Evolutionary conservation across 2,329 filamentous ascomycete genomes (phyloP).

Genomic region (Xylariaceae sp.): DNA sequence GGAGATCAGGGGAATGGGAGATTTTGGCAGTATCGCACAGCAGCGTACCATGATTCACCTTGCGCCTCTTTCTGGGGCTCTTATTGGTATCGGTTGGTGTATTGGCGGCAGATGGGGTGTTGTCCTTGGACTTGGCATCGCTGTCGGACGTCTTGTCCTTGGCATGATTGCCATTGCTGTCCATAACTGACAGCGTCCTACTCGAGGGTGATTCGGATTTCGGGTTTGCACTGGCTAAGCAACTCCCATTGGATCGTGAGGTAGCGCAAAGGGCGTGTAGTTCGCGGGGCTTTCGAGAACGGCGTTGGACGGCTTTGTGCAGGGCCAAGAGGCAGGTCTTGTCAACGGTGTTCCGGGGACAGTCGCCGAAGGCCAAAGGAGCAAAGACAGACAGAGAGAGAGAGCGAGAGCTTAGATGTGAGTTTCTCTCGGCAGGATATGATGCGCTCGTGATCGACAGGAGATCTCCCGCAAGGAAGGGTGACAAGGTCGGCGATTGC

Average conservation of each 20-base stretch:
- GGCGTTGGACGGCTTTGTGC: constrained; percentile 49
- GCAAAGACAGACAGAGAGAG: constrained; percentile 26
- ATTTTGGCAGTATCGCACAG: constrained; percentile 39
- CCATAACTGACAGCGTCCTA: constrained; percentile 38
- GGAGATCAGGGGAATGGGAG: constrained; percentile 29
- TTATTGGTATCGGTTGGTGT: constrained; percentile 45
- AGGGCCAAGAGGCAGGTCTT: constrained; percentile 43
- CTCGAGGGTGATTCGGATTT: constrained; percentile 33
- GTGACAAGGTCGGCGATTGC: constrained; percentile 29
- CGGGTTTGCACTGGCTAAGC: constrained; percentile 45
- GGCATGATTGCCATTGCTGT: constrained; percentile 45
- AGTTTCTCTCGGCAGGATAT: constrained; percentile 6
- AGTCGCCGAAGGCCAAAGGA: constrained; percentile 24
- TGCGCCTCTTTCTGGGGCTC: constrained; percentile 83
- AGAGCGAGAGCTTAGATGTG: constrained; percentile 18
- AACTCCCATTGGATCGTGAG: constrained; percentile 51
- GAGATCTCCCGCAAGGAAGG: constrained; percentile 27
- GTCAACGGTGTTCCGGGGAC: constrained; percentile 31
- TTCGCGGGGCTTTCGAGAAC: constrained; percentile 50
- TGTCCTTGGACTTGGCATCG: constrained; percentile 46
- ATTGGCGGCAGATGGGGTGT: constrained; percentile 39
- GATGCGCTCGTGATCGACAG: constrained; percentile 38
- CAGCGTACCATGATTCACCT: constrained; percentile 86
- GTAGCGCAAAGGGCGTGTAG: constrained; percentile 52
- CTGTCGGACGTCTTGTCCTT: constrained; percentile 48